Conservation (phyloP, 495 filamentous ascomycete genomes). For the Tuber magnatum region DNA sequence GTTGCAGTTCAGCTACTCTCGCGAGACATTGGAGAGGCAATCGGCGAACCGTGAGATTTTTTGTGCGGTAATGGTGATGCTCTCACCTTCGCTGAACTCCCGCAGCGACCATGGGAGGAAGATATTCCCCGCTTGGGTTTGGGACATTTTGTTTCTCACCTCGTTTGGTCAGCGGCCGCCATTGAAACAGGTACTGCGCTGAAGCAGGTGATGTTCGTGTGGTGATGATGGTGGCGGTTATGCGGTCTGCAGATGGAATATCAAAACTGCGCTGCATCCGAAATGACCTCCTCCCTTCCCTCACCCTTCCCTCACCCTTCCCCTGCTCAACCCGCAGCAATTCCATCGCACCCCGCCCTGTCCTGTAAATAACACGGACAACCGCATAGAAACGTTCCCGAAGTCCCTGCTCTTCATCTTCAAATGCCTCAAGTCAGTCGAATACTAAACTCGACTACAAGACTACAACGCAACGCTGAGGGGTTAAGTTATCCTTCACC, state of each 20-base stretch:
- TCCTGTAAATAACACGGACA: neutral
- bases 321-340: neutral
- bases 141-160: neutral
- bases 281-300: neutral
- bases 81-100: neutral
- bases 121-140: neutral
- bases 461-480: neutral
- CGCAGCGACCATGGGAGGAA: neutral
- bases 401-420: neutral
- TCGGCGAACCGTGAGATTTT: neutral
- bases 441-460: slow-evolving; percentile 2
- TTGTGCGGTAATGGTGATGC: neutral
- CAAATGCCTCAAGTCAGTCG: slow-evolving; percentile 3
- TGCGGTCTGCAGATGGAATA: neutral
- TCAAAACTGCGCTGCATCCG: neutral
- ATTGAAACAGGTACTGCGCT: neutral
- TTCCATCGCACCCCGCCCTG: neutral
- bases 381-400: slow-evolving; percentile 1
- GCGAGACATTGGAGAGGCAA: neutral
- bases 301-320: neutral
- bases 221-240: neutral
- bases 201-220: neutral
- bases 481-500: neutral
- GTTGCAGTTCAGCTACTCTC: neutral
- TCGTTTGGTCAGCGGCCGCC: neutral